Conservation (phyloP, 2,329 filamentous ascomycete species). For the Penicillium fuscoglaucum region DNA sequence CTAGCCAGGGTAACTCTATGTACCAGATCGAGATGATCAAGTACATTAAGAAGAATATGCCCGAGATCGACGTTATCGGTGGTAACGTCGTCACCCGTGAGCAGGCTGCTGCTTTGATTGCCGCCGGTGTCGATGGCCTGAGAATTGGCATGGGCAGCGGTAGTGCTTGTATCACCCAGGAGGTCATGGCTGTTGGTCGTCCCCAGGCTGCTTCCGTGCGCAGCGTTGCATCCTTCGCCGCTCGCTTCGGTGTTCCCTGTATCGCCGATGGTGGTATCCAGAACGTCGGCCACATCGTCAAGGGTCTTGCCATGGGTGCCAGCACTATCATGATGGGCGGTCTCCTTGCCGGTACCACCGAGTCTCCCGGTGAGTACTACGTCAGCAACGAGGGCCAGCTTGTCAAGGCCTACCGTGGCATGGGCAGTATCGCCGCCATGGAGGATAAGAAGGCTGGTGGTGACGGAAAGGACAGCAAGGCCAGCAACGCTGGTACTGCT, state of each 20-base stretch:
- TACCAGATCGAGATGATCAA: conserved; percentile 99
- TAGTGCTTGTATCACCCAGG: conserved; percentile 97
- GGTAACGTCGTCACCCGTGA: conserved; percentile 98
- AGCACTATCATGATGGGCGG: conserved; percentile 99
- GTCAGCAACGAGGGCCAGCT: conserved; percentile 96
- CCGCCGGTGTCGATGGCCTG: conserved; percentile 90
- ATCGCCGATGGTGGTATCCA: conserved; percentile 98
- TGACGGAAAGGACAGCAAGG: conserved; percentile 67
- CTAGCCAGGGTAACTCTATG: conserved; percentile 96
- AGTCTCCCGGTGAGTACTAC: conserved; percentile 95
- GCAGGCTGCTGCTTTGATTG: conserved; percentile 88
- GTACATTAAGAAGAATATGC: conserved; percentile 86
- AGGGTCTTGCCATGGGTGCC: conserved; percentile 91
- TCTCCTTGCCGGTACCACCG: conserved; percentile 92
- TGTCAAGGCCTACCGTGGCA: conserved; percentile 98
- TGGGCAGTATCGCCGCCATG: conserved; percentile 99
- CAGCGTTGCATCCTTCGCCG: conserved; percentile 85
- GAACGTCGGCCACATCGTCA: conserved; percentile 98
- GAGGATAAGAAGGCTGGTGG: conserved; percentile 94
- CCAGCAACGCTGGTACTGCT: conserved; percentile 86
- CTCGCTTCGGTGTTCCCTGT: conserved; percentile 91
- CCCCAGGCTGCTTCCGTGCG: conserved; percentile 93
- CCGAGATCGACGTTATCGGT: conserved; percentile 87
- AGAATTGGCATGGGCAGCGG: conserved; percentile 99
- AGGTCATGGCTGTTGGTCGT: conserved; percentile 98